Evolutionary conservation across 345 rosid genomes (phyloP), one percentile per base, ranked within the genome.

Genomic region (Melaleuca quinquenervia): DNA sequence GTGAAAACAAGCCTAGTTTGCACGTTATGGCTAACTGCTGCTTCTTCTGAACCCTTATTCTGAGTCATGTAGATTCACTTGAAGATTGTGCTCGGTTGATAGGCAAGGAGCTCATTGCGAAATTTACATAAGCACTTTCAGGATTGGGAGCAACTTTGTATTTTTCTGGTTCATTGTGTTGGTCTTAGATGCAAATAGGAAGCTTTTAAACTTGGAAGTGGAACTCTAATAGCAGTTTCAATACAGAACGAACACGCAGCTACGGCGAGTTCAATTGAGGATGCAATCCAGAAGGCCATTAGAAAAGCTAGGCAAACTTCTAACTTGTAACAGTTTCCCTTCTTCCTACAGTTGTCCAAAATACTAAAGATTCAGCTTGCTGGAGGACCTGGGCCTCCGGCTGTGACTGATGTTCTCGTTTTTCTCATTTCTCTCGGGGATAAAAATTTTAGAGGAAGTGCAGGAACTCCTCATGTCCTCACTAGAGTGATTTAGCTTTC

Each of bases 391-490:
- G 21, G 9, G 27, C 24, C 3, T n/a, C 11, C 51, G 20, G 29
- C 9, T 20, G 6, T 7, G 50, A 22, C 62, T 10, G 16, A 54
- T 27, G 32, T 7, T 54, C 44, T 41, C 5, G 7, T 60, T 6
- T 11, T 32, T 86, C 84, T 50, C 21, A 44, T 91, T 45, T 32
- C 26, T 21, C 58, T 58, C 90, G 91, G 98, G 94, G 95, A 93
- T 36, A 90, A 92, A 91, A 93, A 91, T 82, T 84, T 93, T 86
- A 92, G 90, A 18, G 99, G 99, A 88, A 94, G 83, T 89, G 96
- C 98, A 24, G 98, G 94, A 90, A 97, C 98, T 86, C 98, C 98
- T 8, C 95, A 93, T 90, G 90, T 97, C 88, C 99, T 97, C 76
- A 86, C 92, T 60, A 93, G 96, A 86, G 94, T 93, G 86, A 92